phyloP scores from a whole-genome alignment of 208 protist species.

The Crithidia sp. region DNA sequence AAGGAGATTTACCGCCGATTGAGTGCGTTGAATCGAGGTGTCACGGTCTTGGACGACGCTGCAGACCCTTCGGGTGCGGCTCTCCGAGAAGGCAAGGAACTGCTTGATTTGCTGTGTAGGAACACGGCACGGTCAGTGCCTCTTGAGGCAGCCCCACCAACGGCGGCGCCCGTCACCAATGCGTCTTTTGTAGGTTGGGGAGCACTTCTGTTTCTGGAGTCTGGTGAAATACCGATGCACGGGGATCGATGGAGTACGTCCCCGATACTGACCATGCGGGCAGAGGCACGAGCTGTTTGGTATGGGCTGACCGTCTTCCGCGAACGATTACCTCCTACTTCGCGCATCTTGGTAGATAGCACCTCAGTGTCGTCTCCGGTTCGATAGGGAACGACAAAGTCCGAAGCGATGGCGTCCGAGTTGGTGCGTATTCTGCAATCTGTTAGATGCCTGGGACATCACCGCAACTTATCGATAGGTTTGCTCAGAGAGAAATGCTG shows the following conservation, averaged over 20 bases:
- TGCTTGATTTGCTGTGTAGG: no score
- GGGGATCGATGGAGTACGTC: slow-evolving; percentile 5
- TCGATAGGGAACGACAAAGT: not conserved
- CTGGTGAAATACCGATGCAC: slow-evolving; percentile 1
- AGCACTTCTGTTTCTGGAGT: slow-evolving; percentile 12
- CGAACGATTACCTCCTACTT: not conserved
- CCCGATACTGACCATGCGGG: slow-evolving; percentile 18
- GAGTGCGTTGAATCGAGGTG: no score
- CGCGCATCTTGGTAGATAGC: slow-evolving; percentile 6
- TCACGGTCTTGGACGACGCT: no score
- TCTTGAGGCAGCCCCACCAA: not conserved
- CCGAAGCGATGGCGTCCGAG: not conserved
- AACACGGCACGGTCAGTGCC: no score
- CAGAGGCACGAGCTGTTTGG: slow-evolving; percentile 17
- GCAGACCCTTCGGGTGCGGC: no score
- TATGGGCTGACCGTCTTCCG: slow-evolving; percentile 4
- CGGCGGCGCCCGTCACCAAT: slow-evolving; percentile 6
- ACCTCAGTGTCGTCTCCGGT: slow-evolving; percentile 4
- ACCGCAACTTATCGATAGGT: not conserved
- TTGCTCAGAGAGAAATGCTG: slow-evolving; percentile 1
- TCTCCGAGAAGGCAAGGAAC: no score
- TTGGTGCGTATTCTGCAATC: not conserved
- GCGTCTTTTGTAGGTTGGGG: slow-evolving; percentile 22
- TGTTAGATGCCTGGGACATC: not conserved
- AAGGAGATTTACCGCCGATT: no score